Conservation (phyloP, 345 rosid genomes). For the Bretschneidera sinensis region DNA sequence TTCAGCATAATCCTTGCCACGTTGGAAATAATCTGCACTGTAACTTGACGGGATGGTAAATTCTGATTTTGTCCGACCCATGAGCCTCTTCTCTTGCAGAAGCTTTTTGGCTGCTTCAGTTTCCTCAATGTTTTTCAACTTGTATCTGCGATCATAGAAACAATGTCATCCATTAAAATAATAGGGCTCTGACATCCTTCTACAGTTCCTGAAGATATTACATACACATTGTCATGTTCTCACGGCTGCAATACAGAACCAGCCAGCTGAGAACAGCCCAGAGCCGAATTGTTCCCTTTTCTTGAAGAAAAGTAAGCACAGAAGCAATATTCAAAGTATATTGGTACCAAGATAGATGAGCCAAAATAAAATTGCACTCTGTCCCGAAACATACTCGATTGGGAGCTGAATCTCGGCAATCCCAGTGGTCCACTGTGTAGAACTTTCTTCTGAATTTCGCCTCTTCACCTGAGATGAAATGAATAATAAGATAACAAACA, state of each 20-base stretch:
- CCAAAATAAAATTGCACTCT: constrained; percentile 5
- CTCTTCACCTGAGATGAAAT: constrained; percentile 61
- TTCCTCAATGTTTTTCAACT: constrained; percentile 89
- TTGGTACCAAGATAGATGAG: neutral
- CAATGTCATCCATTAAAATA: constrained; percentile 1
- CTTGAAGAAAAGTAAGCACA: neutral
- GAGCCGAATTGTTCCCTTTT: neutral
- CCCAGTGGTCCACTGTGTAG: constrained; percentile 99
- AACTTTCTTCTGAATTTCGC: constrained; percentile 91
- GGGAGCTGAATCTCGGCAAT: constrained; percentile 98
- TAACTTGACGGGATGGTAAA: constrained; percentile 83
- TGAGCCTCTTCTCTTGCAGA: constrained; percentile 83
- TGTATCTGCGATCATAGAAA: constrained; percentile 51
- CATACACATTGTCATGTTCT: neutral
- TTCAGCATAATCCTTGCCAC: constrained; percentile 89
- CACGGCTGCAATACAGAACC: constrained; percentile 2
- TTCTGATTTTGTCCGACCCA: constrained; percentile 68
- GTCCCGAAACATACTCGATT: constrained; percentile 54
- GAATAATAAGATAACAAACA: neutral
- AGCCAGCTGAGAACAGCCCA: neutral
- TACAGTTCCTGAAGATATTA: neutral
- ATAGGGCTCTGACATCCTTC: neutral
- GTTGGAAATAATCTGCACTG: constrained; percentile 95
- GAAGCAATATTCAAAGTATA: constrained; percentile 1
- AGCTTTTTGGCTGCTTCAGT: constrained; percentile 99